Evolutionary conservation across 768 basidiomycete species (phyloP), one percentile per base, ranked within the genome.

Genomic region (Gloeophyllum trabeum): DNA sequence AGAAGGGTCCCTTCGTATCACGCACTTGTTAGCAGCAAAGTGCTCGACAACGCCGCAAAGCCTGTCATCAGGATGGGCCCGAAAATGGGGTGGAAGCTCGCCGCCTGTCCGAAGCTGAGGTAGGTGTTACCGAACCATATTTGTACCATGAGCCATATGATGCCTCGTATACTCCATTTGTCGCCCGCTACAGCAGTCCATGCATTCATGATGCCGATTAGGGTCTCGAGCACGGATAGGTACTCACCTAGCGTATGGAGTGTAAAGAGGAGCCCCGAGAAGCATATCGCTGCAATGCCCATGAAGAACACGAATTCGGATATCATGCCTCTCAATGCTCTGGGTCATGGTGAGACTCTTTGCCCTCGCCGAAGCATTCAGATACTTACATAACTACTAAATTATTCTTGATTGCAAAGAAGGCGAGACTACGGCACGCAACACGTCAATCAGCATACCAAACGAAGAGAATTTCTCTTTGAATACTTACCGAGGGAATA

Each of bases 111-210:
- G 48, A 70, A 60, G 41, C 65, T 71, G 22, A 87, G 61, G 51
- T 70, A 81, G 2, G 76, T 80, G 50, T 81, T 84, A 0, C 86
- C 85, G 46, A 89, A 87, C 85, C 87, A 89, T 23, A 90, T 86
- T 45, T 88, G 81, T 2, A 84, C 71, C 79, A 90, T 81, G 6
- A 90, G 60, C 87, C 87, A 91, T 19, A 10, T 37, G 36, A 32
- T 32, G 28, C 10, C 10, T 32, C 28, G 28, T 16, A 32, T 32
- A 32, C 10, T 32, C 28, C 28, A 32, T 10, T 32, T 10, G 28
- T 10, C 28, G 10, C 28, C 28, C 10, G 10, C 28, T 10, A 10
- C 36, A 13, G 20, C 36, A 19, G 36, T 21, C 20, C 7, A 37
- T 6, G 10, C 28, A 32, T 32, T 16, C 28, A 16, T 10, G 10